Evolutionary conservation across 2,329 filamentous ascomycete species (phyloP).

Genomic region (Tolypocladium capitatum): DNA sequence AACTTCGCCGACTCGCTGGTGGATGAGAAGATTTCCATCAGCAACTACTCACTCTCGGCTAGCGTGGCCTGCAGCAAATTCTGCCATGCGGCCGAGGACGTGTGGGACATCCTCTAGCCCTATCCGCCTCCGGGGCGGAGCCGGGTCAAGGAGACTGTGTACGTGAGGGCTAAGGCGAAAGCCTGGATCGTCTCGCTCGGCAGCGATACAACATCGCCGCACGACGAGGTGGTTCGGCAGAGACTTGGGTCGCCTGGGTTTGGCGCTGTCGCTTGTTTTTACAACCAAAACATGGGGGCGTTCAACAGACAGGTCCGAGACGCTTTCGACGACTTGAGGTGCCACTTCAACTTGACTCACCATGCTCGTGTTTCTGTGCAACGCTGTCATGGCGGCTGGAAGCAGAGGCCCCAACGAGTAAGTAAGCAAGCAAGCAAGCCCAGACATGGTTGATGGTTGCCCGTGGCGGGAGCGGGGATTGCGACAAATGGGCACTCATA

Average conservation of each 20-base stretch:
- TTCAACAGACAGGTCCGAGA: constrained; percentile 64
- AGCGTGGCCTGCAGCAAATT: constrained; percentile 99
- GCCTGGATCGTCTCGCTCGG: constrained; percentile 21
- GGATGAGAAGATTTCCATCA: constrained; percentile 95
- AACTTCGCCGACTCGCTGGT: constrained; percentile 91
- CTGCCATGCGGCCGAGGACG: constrained; percentile 94
- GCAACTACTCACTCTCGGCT: constrained; percentile 92
- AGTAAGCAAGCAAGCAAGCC: neutral
- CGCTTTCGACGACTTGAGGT: constrained; percentile 41
- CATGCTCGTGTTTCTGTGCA: neutral
- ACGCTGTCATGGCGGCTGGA: neutral
- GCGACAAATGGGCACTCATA: no score
- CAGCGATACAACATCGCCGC: constrained; percentile 65
- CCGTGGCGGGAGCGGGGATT: no score
- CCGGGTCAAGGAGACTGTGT: neutral
- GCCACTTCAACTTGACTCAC: constrained; percentile 43
- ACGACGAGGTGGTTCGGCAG: constrained; percentile 15
- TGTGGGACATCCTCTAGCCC: constrained; percentile 77
- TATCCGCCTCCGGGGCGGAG: neutral
- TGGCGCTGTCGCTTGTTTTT: constrained; percentile 72
- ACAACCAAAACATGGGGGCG: constrained; percentile 70
- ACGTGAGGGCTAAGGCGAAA: constrained; percentile 8
- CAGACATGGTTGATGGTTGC: neutral
- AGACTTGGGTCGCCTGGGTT: constrained; percentile 51
- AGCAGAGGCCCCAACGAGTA: neutral